Evolutionary conservation across 225 moss, liverwort and hornwort genomes (phyloP), one percentile per base, ranked within the genome.

Genomic region (Thuidium tamariscinum): DNA sequence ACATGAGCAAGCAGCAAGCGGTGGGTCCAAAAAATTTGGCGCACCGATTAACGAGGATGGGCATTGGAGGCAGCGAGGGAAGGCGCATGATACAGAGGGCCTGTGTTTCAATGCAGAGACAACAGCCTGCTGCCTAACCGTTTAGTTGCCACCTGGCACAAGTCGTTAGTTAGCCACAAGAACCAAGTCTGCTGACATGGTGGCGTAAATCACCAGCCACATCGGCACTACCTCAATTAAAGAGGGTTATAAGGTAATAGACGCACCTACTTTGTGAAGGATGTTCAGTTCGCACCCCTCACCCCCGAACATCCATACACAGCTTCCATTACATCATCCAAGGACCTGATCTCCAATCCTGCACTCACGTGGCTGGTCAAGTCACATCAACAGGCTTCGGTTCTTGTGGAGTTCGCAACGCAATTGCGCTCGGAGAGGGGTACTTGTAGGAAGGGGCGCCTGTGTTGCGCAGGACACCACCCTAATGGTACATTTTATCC

Each of bases 71-170:
- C 71, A 84, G 62, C 81, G 54, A 77, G 71, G 56, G 34, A 86
- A 68, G 72, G 71, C 56, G 55, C 89, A 78, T 67, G 66, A 84
- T 65, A 77, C 57, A 87, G 75, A 86, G 81, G 81, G 57, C 18
- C 56, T 77, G 67, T 57, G 82, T 89, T 60, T 52, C 66, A 78
- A 73, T 51, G 84, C 54, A 82, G 67, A 78, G 82, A 82, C 82
- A 82, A 79, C 56, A 85, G 68, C 83, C 69, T 86, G 75, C 83
- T 87, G 87, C 85, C 85, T 89, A 91, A 91, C 89, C 89, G 91
- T 87, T 82, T 82, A 89, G 87, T 83, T 89, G 89, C 91, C 91
- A 91, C 83, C 85, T 91, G 91, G 89, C 91, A 91, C 74, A 89
- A 85, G 87, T 89, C 66, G 91, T 87, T 91, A 89, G 85, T 85